Conservation (phyloP, 1,139 yeast genomes). For the Hemisphaericaspora xylanilytica region DNA sequence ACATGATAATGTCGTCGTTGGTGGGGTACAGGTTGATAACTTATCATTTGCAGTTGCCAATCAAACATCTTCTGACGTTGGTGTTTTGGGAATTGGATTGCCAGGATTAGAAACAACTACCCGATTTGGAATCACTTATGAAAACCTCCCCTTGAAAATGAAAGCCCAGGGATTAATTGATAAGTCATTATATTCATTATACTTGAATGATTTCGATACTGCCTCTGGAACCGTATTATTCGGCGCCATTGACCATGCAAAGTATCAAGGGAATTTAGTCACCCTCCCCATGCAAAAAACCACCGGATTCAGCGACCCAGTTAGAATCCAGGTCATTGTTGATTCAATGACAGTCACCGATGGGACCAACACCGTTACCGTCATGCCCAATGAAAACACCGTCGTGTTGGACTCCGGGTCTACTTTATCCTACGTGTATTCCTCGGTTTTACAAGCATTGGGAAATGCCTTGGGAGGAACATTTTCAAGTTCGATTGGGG, state of each 20-base stretch:
- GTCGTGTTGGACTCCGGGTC: constrained; percentile 38
- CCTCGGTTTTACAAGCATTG: constrained; percentile 23
- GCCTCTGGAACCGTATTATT: constrained; percentile 26
- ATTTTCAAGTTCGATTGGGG: constrained; percentile 19
- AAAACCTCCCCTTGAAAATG: constrained; percentile 33
- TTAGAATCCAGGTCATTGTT: constrained; percentile 16
- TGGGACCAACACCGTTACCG: constrained; percentile 9
- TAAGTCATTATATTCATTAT: constrained; percentile 52
- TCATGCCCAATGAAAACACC: constrained; percentile 21
- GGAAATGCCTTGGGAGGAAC: constrained; percentile 29
- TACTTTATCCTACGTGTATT: constrained; percentile 27
- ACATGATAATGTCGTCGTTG: constrained; percentile 41
- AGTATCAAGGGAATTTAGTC: constrained; percentile 35
- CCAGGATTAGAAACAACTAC: constrained; percentile 47
- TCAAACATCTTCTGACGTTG: constrained; percentile 39
- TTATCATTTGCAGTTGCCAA: constrained; percentile 56
- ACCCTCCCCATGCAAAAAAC: constrained; percentile 13
- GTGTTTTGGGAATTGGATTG: constrained; percentile 57
- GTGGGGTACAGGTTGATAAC: constrained; percentile 37
- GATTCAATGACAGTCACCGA: constrained; percentile 14
- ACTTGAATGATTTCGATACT: constrained; percentile 34
- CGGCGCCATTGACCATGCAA: constrained; percentile 47
- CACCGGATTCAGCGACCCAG: constrained; percentile 8
- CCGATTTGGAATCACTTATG: constrained; percentile 21
- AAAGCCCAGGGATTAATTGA: constrained; percentile 45